Conservation (phyloP, 2,329 filamentous ascomycete species). For the Alternaria sp. region DNA sequence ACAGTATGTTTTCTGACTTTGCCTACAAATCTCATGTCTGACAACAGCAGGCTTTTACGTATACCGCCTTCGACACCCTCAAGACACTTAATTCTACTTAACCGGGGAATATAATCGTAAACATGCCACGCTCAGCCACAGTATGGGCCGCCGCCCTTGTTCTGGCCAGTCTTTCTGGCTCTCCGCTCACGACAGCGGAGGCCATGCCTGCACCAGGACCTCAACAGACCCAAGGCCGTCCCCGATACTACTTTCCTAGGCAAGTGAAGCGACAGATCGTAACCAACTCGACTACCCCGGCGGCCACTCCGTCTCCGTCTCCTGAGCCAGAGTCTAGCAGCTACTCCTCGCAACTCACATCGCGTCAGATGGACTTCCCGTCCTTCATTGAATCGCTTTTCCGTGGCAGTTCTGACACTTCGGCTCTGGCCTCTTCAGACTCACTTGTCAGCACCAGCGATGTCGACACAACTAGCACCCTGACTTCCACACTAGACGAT, state of each 20-base stretch:
- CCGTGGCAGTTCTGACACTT: constrained; percentile 25
- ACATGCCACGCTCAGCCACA: constrained; percentile 56
- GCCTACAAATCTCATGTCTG: constrained; percentile 19
- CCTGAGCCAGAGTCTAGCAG: constrained; percentile 18
- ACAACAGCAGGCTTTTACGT: constrained; percentile 26
- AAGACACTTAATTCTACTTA: constrained; percentile 37
- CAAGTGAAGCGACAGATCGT: constrained; percentile 55
- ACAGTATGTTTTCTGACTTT: constrained; percentile 41
- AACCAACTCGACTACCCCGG: constrained; percentile 45
- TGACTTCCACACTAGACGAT: constrained; percentile 19
- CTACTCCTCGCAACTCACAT: constrained; percentile 24
- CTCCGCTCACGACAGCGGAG: constrained; percentile 57
- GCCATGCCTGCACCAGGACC: constrained; percentile 57
- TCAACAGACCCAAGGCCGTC: constrained; percentile 44
- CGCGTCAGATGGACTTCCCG: constrained; percentile 34
- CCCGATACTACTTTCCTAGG: constrained; percentile 59
- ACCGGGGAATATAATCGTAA: constrained; percentile 42
- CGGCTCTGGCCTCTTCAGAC: constrained; percentile 13
- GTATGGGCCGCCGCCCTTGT: constrained; percentile 58
- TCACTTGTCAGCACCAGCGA: constrained; percentile 19
- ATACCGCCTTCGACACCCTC: constrained; percentile 29
- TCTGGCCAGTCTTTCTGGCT: constrained; percentile 56
- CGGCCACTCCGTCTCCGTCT: constrained; percentile 27
- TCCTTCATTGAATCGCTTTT: constrained; percentile 41
- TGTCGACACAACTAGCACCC: constrained; percentile 20